Base-by-base conservation (phyloP, 352 stramenopile genomes). In the Achlya hypogyna region DNA sequence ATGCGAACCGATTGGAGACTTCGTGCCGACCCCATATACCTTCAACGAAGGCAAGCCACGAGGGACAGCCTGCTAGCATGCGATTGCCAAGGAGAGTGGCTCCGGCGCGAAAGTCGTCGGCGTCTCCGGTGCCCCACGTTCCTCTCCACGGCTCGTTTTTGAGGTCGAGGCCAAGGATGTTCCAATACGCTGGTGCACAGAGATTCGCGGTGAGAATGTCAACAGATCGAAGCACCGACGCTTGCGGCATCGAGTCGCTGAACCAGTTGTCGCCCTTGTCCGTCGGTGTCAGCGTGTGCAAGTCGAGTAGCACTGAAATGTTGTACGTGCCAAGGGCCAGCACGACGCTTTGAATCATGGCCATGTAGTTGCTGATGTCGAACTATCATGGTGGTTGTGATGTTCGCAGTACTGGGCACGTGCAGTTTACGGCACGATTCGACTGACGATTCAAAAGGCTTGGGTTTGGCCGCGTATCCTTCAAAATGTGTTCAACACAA, bases 61-160 rank as follows among this genome's bases (percentile, higher is more conserved):
- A 83, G 0, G 73, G 72, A 40, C 79, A 88, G 1, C 76, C 79
- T 35, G 82, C 63, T 4, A 88, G 72, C 77, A 88, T 86, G 16
- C 74, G 73, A 51, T 88, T 82, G 8, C 79, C 79, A 27, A 88
- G 86, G 5, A 82, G 25, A 25, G 75, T 82, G 38, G 79, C 75
- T 2, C 79, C 79, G 23, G 79, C 74, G 29, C 86, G 77, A 52
- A 89, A 91, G 56, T 91, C 83, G 27, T 72, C 62, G 9, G 35
- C 58, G 14, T 66, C 71, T 0, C 79, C 81, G 0, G 23, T 23
- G 0, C 79, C 79, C 79, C 79, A 88, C n/a, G 75, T 71, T 31
- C 75, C 83, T 43, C 83, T 71, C 62, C 84, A 67, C 23, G 79
- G 79, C 29, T 88, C 79, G 63, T 88, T 88, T 70, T 88, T 88